Evolutionary conservation across 169 alveolate species (phyloP), one percentile per base, ranked within the genome.

Genomic region (Sarcocystis neurona): DNA sequence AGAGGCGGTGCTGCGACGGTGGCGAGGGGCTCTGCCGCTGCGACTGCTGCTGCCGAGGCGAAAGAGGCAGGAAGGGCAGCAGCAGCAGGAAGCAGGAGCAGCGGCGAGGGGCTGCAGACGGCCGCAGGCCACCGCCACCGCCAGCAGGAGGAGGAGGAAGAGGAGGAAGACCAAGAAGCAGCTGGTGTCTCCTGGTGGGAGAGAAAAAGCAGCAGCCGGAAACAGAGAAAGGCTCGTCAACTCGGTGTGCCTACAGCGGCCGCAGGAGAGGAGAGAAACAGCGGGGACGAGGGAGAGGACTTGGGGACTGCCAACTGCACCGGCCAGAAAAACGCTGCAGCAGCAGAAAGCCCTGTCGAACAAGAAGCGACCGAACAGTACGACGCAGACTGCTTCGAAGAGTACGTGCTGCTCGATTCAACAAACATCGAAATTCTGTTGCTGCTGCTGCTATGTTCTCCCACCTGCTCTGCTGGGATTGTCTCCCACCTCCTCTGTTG

Each of bases 301-400:
- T n/a, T n/a, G n/a, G n/a, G n/a, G n/a, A n/a, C n/a, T n/a, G n/a
- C n/a, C n/a, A n/a, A n/a, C n/a, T n/a, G n/a, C n/a, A n/a, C n/a
- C n/a, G n/a, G n/a, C n/a, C n/a, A n/a, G n/a, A n/a, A n/a, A n/a
- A n/a, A n/a, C n/a, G n/a, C n/a, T n/a, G n/a, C n/a, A n/a, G n/a
- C n/a, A n/a, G n/a, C n/a, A n/a, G n/a, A n/a, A n/a, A n/a, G n/a
- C n/a, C n/a, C n/a, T n/a, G n/a, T n/a, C n/a, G n/a, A n/a, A n/a
- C n/a, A 63, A 63, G 46, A 63, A n/a, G 75, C 27, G 20, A n/a
- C 32, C 75, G 75, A 63, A 63, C 44, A 37, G 1, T 37, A 63
- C 8, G 75, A 63, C 43, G 75, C 75, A 1, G 75, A n/a, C 20
- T 37, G 46, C 75, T 63, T 63, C n/a, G 75, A 63, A 63, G 75